Percentiles rank a stretch among this genome's conserved stretches.
phyloP scores from a whole-genome alignment of 805 yeast genomes.

The Kazachstania kunashirensis region DNA sequence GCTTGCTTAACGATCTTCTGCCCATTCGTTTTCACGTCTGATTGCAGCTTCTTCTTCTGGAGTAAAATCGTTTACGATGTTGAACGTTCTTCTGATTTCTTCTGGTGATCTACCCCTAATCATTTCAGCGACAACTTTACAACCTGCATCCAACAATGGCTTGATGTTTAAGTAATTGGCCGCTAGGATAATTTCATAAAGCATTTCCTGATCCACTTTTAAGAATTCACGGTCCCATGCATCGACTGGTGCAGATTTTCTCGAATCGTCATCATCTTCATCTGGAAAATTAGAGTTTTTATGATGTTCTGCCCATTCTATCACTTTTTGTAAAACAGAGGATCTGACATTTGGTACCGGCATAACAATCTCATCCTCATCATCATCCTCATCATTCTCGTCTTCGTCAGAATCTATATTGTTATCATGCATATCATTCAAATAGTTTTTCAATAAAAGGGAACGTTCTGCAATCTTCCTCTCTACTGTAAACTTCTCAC shows the following conservation, averaged over 20 bases:
- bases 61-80: slow-evolving; percentile 72
- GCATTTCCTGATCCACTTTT: slow-evolving; percentile 87
- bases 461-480: slow-evolving; percentile 81
- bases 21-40: slow-evolving; percentile 84
- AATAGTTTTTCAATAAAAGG: slow-evolving; percentile 73
- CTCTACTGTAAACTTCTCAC: slow-evolving; percentile 68
- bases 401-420: slow-evolving; percentile 34
- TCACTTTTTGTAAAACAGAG: slow-evolving; percentile 76
- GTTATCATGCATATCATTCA: slow-evolving; percentile 56
- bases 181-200: slow-evolving; percentile 72
- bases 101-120: slow-evolving; percentile 72
- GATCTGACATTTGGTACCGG: slow-evolving; percentile 89
- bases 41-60: slow-evolving; percentile 86
- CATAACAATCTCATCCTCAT: slow-evolving; percentile 60
- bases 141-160: slow-evolving; percentile 67
- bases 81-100: slow-evolving; percentile 70
- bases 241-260: slow-evolving; percentile 83
- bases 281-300: slow-evolving; percentile 68
- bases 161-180: slow-evolving; percentile 70
- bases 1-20: slow-evolving; percentile 77
- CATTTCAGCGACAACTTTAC: slow-evolving; percentile 78
- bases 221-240: slow-evolving; percentile 94
- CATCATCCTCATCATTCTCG: slow-evolving; percentile 34
- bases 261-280: slow-evolving; percentile 74
- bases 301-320: slow-evolving; percentile 95